A percentile compares a stretch with the other conserved stretches of the same genome.
phyloP scores from a whole-genome alignment of 129 eudicot species.

The Kitagawia praeruptora region DNA sequence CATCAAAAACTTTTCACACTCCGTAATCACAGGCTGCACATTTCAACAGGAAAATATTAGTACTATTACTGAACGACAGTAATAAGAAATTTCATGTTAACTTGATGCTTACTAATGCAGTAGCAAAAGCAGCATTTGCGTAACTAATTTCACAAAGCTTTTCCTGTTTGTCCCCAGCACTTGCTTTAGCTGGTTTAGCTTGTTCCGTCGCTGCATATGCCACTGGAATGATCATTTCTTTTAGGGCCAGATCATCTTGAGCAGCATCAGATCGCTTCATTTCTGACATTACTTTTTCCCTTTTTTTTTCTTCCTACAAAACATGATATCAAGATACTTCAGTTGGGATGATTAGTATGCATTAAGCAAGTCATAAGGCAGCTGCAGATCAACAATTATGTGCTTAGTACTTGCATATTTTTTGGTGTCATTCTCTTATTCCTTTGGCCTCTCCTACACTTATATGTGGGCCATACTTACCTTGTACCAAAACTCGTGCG shows the following conservation, averaged over 20 bases:
- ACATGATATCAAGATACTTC: conserved; percentile 2
- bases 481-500: no score
- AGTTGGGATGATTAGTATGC: neutral
- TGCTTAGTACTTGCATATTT: no score
- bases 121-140: conserved; percentile 88
- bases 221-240: conserved; percentile 64
- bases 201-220: conserved; percentile 49
- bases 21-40: conserved; percentile 87
- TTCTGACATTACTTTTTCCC: conserved; percentile 77
- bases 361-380: neutral
- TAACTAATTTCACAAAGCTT: conserved; percentile 86
- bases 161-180: conserved; percentile 67
- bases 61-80: neutral
- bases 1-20: conserved; percentile 87
- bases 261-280: conserved; percentile 35
- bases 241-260: conserved; percentile 64
- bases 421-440: no score
- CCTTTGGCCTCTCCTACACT: no score
- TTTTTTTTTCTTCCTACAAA: conserved; percentile 68
- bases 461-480: no score
- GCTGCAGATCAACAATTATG: no score
- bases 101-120: conserved; percentile 69
- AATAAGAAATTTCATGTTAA: neutral
- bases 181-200: conserved; percentile 27
- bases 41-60: conserved; percentile 14